phyloP scores from a whole-genome alignment of 1,284 basidiomycete species.

The Stereum hirsutum region DNA sequence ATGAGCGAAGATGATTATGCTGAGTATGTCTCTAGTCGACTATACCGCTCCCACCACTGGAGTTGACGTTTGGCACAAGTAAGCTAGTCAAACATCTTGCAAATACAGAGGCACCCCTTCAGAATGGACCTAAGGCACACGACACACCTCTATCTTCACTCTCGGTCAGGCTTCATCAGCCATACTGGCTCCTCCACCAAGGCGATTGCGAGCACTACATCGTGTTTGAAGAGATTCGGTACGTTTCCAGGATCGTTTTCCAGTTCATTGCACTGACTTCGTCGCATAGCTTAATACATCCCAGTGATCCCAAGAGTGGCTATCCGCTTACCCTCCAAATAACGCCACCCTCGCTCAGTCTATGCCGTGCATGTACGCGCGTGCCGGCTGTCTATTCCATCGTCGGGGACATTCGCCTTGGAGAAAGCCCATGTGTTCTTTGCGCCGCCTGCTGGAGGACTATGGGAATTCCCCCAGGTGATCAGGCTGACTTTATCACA shows the following conservation, averaged over 20 bases:
- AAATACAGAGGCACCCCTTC: conserved; percentile 19
- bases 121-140: conserved; percentile 36
- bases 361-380: conserved; percentile 60
- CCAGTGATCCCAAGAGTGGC: conserved; percentile 39
- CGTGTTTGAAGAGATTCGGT: conserved; percentile 68
- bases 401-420: conserved; percentile 59
- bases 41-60: conserved; percentile 4
- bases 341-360: conserved; percentile 47
- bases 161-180: conserved; percentile 52
- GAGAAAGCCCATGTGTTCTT: conserved; percentile 66
- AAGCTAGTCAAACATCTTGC: conserved; percentile 38
- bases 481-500: conserved; percentile 27
- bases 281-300: conserved; percentile 44
- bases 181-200: conserved; percentile 74
- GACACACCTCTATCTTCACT: conserved; percentile 44
- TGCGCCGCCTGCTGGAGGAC: conserved; percentile 64
- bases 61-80: conserved; percentile 26
- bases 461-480: conserved; percentile 47
- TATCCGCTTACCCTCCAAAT: conserved; percentile 63
- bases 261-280: conserved; percentile 1
- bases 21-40: conserved; percentile 32
- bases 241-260: conserved; percentile 11
- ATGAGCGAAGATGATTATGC: conserved; percentile 41
- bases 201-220: conserved; percentile 78
- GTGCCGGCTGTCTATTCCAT: conserved; percentile 61